Evolutionary conservation across 129 eudicot species (phyloP), one percentile per base, ranked within the genome.

Genomic region (Calendula officinalis): DNA sequence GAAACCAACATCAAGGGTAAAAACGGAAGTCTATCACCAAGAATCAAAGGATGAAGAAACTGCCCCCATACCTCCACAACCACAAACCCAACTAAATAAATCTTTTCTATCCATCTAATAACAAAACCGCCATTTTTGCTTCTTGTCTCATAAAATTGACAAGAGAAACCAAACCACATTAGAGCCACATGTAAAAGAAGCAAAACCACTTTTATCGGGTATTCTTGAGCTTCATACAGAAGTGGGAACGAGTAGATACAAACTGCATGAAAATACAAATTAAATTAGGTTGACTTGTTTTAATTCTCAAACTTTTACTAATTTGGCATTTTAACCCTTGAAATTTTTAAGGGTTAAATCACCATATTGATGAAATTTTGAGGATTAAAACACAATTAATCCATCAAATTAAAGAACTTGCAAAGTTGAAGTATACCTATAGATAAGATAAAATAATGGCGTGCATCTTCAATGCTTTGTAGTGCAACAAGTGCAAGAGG

Each of bases 231-330:
- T 85, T 88, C 97, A 16, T 64, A 94, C 5, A 94, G 86, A 73
- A 94, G 96, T 17, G 99, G 99, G 85, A 88, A 88, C 5, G 99
- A 88, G 73, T 94, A 94, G 68, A 82, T 77, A 3, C 95, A 88
- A 61, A 88, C 99, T 88, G 99, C 90, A 78, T 10, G 56, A 1
- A 27, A 52, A 40, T 49, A 4, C 5, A 43, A 56, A 4, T 54
- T 44, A 43, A 67, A 52, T 7, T 8, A 6, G 11, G 37, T 8
- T 51, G 8, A 40, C 2, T 22, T 22, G 30, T 22, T 22, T 22
- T 22, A 22, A 22, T 22, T 22, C 30, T 22, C 30, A 22, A 22
- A 22, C 30, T 22, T 22, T 22, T 22, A 22, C 30, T 22, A 2
- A 22, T 22, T 22, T 22, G 30, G 30, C 30, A 2, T 22, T 22